Evolutionary conservation across 2,329 filamentous ascomycete genomes (phyloP).

Genomic region (Lizonia empirigonia): DNA sequence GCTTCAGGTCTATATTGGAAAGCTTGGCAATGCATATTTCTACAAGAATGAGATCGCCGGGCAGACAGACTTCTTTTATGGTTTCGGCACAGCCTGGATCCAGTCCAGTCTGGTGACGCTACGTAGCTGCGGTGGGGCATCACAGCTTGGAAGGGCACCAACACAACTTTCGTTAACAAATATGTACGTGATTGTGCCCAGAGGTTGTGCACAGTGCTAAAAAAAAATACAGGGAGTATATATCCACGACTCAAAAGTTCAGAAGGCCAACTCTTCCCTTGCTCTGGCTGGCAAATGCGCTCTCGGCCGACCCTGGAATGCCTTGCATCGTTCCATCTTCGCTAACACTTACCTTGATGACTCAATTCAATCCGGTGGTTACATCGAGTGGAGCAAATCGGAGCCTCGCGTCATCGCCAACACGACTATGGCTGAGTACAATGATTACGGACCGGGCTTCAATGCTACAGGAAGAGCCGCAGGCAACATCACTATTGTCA

Average conservation of each 20-base stretch:
- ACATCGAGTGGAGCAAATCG: slow-evolving; percentile 58
- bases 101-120: slow-evolving; percentile 60
- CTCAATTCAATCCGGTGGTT: slow-evolving; percentile 60
- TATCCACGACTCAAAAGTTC: slow-evolving; percentile 61
- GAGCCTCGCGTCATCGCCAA: slow-evolving; percentile 46
- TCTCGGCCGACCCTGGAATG: slow-evolving; percentile 68
- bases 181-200: slow-evolving; percentile 54
- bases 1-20: slow-evolving; percentile 61
- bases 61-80: slow-evolving; percentile 72
- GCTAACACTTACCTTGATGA: slow-evolving; percentile 61
- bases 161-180: slow-evolving; percentile 69
- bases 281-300: slow-evolving; percentile 55
- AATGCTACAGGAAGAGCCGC: slow-evolving; percentile 54
- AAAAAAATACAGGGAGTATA: slow-evolving; percentile 60
- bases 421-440: slow-evolving; percentile 65
- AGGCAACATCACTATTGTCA: slow-evolving; percentile 54
- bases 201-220: no score
- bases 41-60: slow-evolving; percentile 65
- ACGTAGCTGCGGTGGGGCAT: slow-evolving; percentile 69
- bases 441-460: slow-evolving; percentile 59
- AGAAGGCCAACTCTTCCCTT: slow-evolving; percentile 60
- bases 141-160: slow-evolving; percentile 71
- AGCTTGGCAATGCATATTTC: slow-evolving; percentile 70
- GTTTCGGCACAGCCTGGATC: slow-evolving; percentile 69
- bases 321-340: slow-evolving; percentile 63